Base-by-base conservation (phyloP, 139 green algal species). In the Yamagishiella unicocca region DNA sequence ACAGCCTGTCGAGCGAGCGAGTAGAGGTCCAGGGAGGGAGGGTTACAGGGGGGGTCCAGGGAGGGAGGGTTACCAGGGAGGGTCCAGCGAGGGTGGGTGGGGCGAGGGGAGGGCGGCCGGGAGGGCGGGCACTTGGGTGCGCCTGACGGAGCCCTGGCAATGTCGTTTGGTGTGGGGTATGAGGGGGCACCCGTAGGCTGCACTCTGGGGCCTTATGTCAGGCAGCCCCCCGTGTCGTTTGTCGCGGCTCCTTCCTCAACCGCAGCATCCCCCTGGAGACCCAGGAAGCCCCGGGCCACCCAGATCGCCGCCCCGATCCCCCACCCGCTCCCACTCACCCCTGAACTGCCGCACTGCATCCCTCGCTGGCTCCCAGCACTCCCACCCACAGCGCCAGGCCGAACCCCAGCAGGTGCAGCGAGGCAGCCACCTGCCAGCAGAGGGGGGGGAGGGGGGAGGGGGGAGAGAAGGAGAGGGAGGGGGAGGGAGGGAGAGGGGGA, bases 371-470 rank as follows among this genome's bases (percentile, higher is more conserved):
- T 1, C 80, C 80, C 62, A 86, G 64, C 43, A 86, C 80, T 4
- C 80, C 80, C 40, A 86, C 64, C 80, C 80, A 86, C 80, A 86
- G 80, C n/a, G n/a, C 55, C 42, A 86, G 80, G 0, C 27, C 62
- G 25, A 86, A 86, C 31, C 62, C 43, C 22, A 77, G 64, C 64
- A 86, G 64, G 80, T 86, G 80, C 43, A 77, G 43, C 21, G 80
- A 55, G 25, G 80, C 64, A 21, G 80, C 80, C 43, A 86, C 79
- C 79, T 85, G 61, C 19, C 17, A 22, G 19, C 19, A 27, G 58
- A 67, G 58, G 24, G 70, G 24, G 70, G 1, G 70, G 38, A 22
- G 70, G 38, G 10, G 40, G 21, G 37, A 76, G 38, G 8, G 68
- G 68, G 8, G 68, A 5, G 42, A 24, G 38, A n/a, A 9, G 58